These are phyloP conservation scores for Phialophora macrospora DNA, from an alignment of 2,329 filamentous ascomycete species.

Conservation along the genomic window DNA sequence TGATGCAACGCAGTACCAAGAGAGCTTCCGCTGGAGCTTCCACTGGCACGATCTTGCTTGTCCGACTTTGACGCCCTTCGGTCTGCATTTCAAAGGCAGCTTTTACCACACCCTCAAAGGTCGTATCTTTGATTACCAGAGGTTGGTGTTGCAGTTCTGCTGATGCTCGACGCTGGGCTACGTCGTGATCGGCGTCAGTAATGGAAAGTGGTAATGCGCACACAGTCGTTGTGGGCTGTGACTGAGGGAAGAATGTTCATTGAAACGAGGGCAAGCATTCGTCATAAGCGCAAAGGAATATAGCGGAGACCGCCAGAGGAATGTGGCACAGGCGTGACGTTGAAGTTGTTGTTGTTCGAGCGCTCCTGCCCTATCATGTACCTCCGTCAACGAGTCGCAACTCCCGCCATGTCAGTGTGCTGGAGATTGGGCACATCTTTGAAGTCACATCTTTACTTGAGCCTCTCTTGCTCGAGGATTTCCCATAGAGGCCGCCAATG, in stretches of 20 bases:
- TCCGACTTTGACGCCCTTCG: constrained; percentile 2
- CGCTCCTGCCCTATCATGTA: background rate
- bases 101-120: background rate
- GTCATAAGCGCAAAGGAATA: background rate
- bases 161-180: constrained; percentile 3
- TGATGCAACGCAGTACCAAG: background rate
- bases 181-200: constrained; percentile 3
- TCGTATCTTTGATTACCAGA: background rate
- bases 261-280: constrained; percentile 2
- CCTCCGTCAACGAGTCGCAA: background rate
- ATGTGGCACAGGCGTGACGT: background rate
- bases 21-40: constrained; percentile 1
- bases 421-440: background rate
- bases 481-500: background rate
- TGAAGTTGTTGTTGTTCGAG: background rate
- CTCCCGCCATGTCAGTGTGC: background rate
- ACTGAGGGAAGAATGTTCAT: constrained; percentile 24
- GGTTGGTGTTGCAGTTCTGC: background rate
- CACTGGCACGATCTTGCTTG: background rate
- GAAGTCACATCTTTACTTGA: background rate
- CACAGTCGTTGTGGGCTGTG: constrained; percentile 6
- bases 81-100: constrained; percentile 8
- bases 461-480: background rate
- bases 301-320: background rate
- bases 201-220: constrained; percentile 12